phyloP scores from a whole-genome alignment of 169 alveolate species.

The Cyclospora cayetanensis region DNA sequence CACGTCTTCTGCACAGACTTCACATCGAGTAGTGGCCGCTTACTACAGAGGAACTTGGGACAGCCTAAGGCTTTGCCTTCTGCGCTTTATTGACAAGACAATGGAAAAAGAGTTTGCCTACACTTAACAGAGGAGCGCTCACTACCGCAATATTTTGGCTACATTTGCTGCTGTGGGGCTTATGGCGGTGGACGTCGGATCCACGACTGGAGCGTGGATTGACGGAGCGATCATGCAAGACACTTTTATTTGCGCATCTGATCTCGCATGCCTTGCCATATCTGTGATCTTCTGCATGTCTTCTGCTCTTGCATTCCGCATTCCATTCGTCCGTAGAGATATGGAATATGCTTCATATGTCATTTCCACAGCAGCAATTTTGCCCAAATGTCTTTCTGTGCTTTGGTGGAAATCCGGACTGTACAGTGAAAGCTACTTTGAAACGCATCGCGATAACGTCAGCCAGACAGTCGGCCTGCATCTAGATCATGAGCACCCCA shows the following conservation, averaged over 20 bases:
- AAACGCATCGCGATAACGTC: neutral
- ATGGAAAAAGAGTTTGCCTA: conserved; percentile 44
- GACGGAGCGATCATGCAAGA: neutral
- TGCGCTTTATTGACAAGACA: neutral
- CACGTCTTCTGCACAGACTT: neutral
- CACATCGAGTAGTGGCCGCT: neutral
- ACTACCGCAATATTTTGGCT: conserved; percentile 6
- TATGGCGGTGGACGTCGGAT: neutral
- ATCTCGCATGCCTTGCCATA: neutral
- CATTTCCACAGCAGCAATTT: neutral
- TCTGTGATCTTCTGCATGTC: neutral
- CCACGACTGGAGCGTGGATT: neutral
- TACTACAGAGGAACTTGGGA: neutral
- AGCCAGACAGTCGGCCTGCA: neutral
- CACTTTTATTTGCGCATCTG: neutral
- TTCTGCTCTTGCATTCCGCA: neutral
- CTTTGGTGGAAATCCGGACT: neutral
- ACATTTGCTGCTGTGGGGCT: neutral
- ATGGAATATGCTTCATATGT: conserved; percentile 5
- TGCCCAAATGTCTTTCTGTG: neutral
- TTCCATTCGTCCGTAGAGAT: neutral
- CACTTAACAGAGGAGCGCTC: neutral
- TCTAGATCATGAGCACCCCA: neutral
- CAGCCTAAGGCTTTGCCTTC: neutral
- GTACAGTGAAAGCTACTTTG: neutral